Percentiles rank a stretch among this genome's conserved stretches.
Conservation (phyloP, 208 protist species). For the Crithidia sp. region DNA sequence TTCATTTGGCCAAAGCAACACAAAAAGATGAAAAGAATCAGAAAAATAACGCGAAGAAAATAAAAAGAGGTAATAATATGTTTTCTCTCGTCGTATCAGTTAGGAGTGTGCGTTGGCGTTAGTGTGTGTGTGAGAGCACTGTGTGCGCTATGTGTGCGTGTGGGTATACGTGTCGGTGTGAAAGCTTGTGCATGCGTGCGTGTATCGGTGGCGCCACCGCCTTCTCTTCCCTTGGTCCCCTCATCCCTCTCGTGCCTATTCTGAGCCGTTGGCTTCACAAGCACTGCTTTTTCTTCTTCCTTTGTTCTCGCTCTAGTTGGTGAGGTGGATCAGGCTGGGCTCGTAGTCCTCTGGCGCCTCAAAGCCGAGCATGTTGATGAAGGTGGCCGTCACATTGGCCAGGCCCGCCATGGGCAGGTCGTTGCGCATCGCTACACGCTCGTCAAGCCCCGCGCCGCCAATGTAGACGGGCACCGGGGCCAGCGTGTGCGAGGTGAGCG, state of each 20-base stretch:
- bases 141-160: too few species aligned
- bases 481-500: slow-evolving; percentile 94
- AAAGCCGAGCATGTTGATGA: slow-evolving; percentile 94
- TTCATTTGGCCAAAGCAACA: too few species aligned
- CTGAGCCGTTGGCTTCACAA: neutral
- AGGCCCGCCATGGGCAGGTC: slow-evolving; percentile 90
- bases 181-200: too few species aligned
- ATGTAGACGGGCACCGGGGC: slow-evolving; percentile 94
- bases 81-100: too few species aligned
- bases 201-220: too few species aligned
- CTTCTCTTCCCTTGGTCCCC: too few species aligned
- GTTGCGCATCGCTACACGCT: slow-evolving; percentile 79
- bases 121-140: too few species aligned
- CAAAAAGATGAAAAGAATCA: too few species aligned
- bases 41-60: too few species aligned
- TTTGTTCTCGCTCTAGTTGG: slow-evolving; percentile 13
- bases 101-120: too few species aligned
- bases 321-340: slow-evolving; percentile 74
- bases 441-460: slow-evolving; percentile 83
- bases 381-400: slow-evolving; percentile 94
- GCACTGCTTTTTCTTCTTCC: neutral
- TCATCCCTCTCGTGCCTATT: neutral
- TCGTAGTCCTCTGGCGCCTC: slow-evolving; percentile 91
- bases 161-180: too few species aligned
- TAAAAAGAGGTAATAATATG: too few species aligned